These are phyloP conservation scores for Penicillium atrosanguineum DNA, from an alignment of 495 filamentous ascomycete genomes.

Conservation along the genomic window DNA sequence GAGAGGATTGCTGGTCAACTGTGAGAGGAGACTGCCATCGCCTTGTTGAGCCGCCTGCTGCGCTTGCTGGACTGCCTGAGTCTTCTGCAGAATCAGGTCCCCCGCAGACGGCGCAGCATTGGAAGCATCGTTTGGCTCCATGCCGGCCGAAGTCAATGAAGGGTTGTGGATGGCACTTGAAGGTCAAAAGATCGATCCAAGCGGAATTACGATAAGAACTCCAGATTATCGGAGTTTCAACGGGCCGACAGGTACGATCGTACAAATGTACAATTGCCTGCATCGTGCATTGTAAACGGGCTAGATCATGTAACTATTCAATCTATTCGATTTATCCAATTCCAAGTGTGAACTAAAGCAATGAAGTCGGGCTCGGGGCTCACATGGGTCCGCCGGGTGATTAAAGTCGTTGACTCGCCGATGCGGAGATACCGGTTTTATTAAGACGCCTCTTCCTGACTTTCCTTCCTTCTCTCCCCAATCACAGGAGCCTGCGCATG, in stretches of 20 bases:
- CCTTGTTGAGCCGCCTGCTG: slow-evolving; percentile 28
- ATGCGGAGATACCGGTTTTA: slow-evolving; percentile 24
- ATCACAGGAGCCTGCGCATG: slow-evolving; percentile 6
- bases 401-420: background rate
- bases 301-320: background rate
- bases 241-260: slow-evolving; percentile 27
- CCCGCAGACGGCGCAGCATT: slow-evolving; percentile 34
- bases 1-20: slow-evolving; percentile 64
- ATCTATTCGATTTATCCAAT: background rate
- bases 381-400: slow-evolving; percentile 7
- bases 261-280: background rate
- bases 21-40: slow-evolving; percentile 47
- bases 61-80: slow-evolving; percentile 30
- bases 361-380: slow-evolving; percentile 5
- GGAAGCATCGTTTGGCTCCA: slow-evolving; percentile 40
- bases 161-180: slow-evolving; percentile 5
- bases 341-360: background rate
- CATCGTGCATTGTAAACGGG: background rate
- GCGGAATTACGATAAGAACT: slow-evolving; percentile 18
- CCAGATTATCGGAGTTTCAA: slow-evolving; percentile 30
- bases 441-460: background rate
- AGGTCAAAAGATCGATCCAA: slow-evolving; percentile 4
- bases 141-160: slow-evolving; percentile 22
- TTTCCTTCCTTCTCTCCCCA: slow-evolving; percentile 5
- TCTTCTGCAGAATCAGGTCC: slow-evolving; percentile 39